A percentile compares a stretch with the other conserved stretches of the same genome.
These are phyloP conservation scores for Irpex sp. DNA, from an alignment of 1,284 basidiomycete genomes.

Conservation along the genomic window DNA sequence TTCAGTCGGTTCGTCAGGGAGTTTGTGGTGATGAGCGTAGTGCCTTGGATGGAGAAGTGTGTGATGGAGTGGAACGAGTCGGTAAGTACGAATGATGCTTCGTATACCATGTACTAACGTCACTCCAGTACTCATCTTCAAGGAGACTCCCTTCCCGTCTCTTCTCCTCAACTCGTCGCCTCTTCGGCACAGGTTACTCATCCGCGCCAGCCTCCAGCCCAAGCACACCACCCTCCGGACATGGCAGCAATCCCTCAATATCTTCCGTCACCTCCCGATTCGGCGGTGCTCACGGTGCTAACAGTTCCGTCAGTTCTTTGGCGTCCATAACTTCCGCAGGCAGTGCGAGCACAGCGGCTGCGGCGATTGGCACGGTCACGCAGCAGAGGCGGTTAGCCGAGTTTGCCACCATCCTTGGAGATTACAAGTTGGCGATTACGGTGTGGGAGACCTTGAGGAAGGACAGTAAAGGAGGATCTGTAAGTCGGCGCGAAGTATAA, in stretches of 20 bases:
- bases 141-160: slow-evolving; percentile 78
- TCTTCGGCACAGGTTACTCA: slow-evolving; percentile 71
- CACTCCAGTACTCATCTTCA: slow-evolving; percentile 71
- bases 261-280: slow-evolving; percentile 45
- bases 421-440: slow-evolving; percentile 79
- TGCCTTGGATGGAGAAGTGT: slow-evolving; percentile 96
- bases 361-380: slow-evolving; percentile 35
- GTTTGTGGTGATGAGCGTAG: slow-evolving; percentile 84
- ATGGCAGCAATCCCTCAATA: slow-evolving; percentile 28
- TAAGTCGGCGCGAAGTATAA: slow-evolving; percentile 31
- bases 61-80: slow-evolving; percentile 94
- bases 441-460: slow-evolving; percentile 88
- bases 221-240: slow-evolving; percentile 21
- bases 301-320: slow-evolving; percentile 31
- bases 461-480: slow-evolving; percentile 75
- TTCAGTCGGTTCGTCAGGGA: slow-evolving; percentile 85
- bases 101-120: not conserved
- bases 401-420: slow-evolving; percentile 90
- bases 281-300: slow-evolving; percentile 32
- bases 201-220: slow-evolving; percentile 39
- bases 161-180: slow-evolving; percentile 85
- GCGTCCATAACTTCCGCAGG: slow-evolving; percentile 24
- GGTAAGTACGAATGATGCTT: slow-evolving; percentile 35
- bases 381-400: slow-evolving; percentile 88
- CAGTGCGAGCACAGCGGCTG: slow-evolving; percentile 24